phyloP scores from a whole-genome alignment of 768 basidiomycete genomes.

The Lentinula boryana region DNA sequence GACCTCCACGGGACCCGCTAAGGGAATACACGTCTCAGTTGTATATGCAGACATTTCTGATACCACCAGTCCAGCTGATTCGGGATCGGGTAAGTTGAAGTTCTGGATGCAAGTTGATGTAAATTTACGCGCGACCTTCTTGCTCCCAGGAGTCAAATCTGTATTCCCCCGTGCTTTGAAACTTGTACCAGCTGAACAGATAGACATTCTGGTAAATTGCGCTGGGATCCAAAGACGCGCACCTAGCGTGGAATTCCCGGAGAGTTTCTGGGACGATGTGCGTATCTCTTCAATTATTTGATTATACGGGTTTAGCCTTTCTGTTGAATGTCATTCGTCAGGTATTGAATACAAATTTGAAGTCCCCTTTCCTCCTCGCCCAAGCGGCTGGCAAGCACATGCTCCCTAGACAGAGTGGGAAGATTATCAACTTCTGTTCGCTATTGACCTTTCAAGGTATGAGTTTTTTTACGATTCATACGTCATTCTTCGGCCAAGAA shows the following conservation, averaged over 20 bases:
- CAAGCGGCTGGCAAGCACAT: slow-evolving; percentile 89
- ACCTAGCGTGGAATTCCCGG: slow-evolving; percentile 57
- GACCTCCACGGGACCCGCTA: slow-evolving; percentile 1
- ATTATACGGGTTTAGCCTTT: slow-evolving; percentile 1
- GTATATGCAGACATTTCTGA: slow-evolving; percentile 5
- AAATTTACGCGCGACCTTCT: slow-evolving; percentile 27
- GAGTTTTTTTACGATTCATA: neutral
- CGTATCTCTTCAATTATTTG: slow-evolving; percentile 15
- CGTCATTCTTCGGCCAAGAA: neutral
- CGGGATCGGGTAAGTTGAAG: slow-evolving; percentile 49
- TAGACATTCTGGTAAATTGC: slow-evolving; percentile 67
- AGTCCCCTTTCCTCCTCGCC: slow-evolving; percentile 77
- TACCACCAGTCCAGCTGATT: slow-evolving; percentile 20
- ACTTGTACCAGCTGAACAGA: slow-evolving; percentile 24
- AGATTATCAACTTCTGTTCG: slow-evolving; percentile 71
- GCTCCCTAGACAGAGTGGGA: slow-evolving; percentile 61
- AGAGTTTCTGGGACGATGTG: slow-evolving; percentile 66
- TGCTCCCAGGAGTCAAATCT: slow-evolving; percentile 30
- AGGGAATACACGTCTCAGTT: slow-evolving; percentile 6
- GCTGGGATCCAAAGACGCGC: slow-evolving; percentile 56
- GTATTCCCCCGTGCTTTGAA: slow-evolving; percentile 37
- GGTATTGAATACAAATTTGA: slow-evolving; percentile 87
- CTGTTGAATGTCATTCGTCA: slow-evolving; percentile 18
- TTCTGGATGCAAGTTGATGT: slow-evolving; percentile 8
- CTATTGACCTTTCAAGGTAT: slow-evolving; percentile 61